Evolutionary conservation across 768 basidiomycete species (phyloP), one percentile per base, ranked within the genome.

Genomic region (Tremella mesenterica): DNA sequence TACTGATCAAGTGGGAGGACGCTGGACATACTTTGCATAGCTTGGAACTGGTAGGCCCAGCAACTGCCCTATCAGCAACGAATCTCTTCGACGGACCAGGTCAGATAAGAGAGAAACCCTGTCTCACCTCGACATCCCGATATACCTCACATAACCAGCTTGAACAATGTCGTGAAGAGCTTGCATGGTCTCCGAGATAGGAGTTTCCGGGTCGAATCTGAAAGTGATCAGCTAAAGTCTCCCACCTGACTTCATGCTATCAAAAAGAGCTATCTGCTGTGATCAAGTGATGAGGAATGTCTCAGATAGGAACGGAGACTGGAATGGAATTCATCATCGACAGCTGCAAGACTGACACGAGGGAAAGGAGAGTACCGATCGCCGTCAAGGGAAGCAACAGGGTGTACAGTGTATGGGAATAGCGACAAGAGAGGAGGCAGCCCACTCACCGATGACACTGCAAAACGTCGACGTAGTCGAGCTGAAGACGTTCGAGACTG

Each of bases 391-490:
- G n/a, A n/a, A n/a, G n/a, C n/a, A n/a, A n/a, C n/a, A n/a, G n/a
- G n/a, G n/a, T n/a, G n/a, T n/a, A n/a, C n/a, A n/a, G n/a, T n/a
- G n/a, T n/a, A n/a, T n/a, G n/a, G n/a, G n/a, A n/a, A n/a, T n/a
- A n/a, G n/a, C n/a, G n/a, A n/a, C 8, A 43, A 8, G 18, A 25
- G 18, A 43, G 8, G 41, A 10, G 33, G n/a, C 16, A 46, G 23
- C 2, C 1, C 4, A 27, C 50, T 48, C 43, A 55, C 60, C 21
- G 75, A 76, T 56, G 60, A 77, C 83, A 79, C 75, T 87, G 85
- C 7, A 86, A 72, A 1, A 87, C 72, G 63, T 88, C 87, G 61
- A 88, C 77, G 57, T 86, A 85, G 48, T 88, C 86, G 25, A 85
- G 69, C 43, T 86, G 83, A 1, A 88, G 76, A 16, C 85, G 78